Base-by-base conservation (phyloP, 1,284 basidiomycete species). In the Wolfiporia cocos region DNA sequence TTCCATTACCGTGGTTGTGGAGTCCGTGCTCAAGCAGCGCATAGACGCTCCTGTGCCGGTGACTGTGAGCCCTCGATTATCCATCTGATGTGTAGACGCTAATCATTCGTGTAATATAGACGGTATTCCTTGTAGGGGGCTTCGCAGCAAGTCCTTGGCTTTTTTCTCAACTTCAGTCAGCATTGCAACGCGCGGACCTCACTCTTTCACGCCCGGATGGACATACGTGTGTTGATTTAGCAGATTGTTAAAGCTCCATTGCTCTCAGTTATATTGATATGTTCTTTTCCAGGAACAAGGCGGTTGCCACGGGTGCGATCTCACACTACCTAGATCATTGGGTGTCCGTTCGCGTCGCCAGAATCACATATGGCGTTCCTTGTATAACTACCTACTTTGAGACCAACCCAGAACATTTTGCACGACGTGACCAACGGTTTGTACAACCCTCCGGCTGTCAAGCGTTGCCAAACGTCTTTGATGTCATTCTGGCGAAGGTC, bases 151-250 rank as follows among this genome's bases (percentile, higher is more conserved):
- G 54, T 15, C 59, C 67, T 24, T 70, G 58, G 57, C 53, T 69
- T 3, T 65, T 62, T 34, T 45, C 48, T 1, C 47, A 39, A 24
- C n/a, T 41, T 69, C 9, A 54, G 60, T 30, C 45, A 44, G 0
- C 46, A 54, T 11, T 47, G 69, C 10, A 6, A 41, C 54, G 26
- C 10, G 66, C 51, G 56, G 57, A n/a, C 1, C 38, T 73, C 30
- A 49, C 48, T 1, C 57, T 76, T 23, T 61, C 60, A 46, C 62
- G 72, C 2, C 73, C 72, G 9, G 71, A 74, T 34, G 65, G 57
- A 19, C 65, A 71, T 41, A 64, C 68, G 46, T 49, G 41, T 9
- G 35, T 39, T 39, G 14, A 11, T 19, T 36, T 20, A 9, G 22
- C 14, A 14, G 12, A 6, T 11, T 10, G 20, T 72, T 32, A 50